These are phyloP conservation scores for Trichoderma orchidacearum DNA, from an alignment of 495 filamentous ascomycete species.

Conservation along the genomic window DNA sequence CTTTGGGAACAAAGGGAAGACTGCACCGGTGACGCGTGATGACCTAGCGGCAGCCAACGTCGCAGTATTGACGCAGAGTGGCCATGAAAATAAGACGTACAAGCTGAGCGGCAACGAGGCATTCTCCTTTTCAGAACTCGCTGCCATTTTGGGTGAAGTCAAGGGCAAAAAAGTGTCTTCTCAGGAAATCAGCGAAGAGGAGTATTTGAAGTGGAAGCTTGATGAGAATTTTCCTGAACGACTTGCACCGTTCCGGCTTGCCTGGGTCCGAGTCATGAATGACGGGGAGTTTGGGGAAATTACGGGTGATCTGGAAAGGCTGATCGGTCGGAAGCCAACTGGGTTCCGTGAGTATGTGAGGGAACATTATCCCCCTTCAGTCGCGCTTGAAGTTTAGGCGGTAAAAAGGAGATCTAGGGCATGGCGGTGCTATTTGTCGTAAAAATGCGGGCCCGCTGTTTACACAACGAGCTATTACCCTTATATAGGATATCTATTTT, in stretches of 20 bases:
- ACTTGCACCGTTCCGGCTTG: not conserved
- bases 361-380: not conserved
- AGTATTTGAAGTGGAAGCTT: not conserved
- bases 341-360: not conserved
- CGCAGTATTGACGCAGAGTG: not conserved
- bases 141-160: not conserved
- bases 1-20: not conserved
- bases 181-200: not conserved
- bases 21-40: not conserved
- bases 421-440: too few species aligned
- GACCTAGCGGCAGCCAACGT: not conserved
- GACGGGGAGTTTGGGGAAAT: not conserved
- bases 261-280: not conserved
- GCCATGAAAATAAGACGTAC: not conserved
- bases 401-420: too few species aligned
- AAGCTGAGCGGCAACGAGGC: not conserved
- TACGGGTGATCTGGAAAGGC: not conserved
- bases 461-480: too few species aligned
- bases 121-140: not conserved
- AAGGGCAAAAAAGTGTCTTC: not conserved
- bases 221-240: not conserved
- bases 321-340: not conserved
- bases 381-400: too few species aligned
- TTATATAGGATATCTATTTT: too few species aligned
- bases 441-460: too few species aligned